Evolutionary conservation across 2,329 filamentous ascomycete species (phyloP).

Genomic region (Trichoderma asperellum): DNA sequence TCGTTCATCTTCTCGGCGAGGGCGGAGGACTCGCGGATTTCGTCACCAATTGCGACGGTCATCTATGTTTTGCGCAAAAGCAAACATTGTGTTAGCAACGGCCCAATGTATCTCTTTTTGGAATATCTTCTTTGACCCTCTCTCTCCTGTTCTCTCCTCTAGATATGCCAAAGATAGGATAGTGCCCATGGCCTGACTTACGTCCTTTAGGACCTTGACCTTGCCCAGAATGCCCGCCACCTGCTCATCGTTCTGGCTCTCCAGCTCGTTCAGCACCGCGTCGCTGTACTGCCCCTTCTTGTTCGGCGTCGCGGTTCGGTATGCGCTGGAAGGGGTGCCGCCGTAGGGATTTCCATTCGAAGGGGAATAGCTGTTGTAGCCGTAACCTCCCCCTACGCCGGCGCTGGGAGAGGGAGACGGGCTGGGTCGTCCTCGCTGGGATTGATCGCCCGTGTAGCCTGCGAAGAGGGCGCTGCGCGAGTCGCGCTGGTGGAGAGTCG

Average conservation of each 20-base stretch:
- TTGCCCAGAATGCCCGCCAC: constrained; percentile 90
- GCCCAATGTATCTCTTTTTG: background rate
- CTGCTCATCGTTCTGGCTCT: constrained; percentile 92
- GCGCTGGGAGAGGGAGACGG: constrained; percentile 50
- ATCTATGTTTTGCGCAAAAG: constrained; percentile 59
- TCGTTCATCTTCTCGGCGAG: constrained; percentile 96
- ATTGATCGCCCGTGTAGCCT: constrained; percentile 63
- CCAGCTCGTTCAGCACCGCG: constrained; percentile 87
- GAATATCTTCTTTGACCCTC: background rate
- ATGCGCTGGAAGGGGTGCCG: constrained; percentile 45
- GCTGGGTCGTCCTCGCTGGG: constrained; percentile 45
- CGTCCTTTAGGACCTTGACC: constrained; percentile 86
- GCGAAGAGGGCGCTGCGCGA: constrained; percentile 75
- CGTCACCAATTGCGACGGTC: constrained; percentile 89
- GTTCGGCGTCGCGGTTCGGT: constrained; percentile 72
- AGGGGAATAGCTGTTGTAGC: constrained; percentile 51
- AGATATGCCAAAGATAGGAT: background rate
- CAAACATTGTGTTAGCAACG: background rate
- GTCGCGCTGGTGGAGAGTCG: constrained; percentile 73
- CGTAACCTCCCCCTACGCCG: constrained; percentile 33
- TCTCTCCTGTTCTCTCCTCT: background rate
- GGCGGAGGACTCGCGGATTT: constrained; percentile 87
- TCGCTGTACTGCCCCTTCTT: constrained; percentile 87
- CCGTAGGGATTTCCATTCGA: constrained; percentile 35
- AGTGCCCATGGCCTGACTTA: constrained; percentile 50